Evolutionary conservation across 2,329 filamentous ascomycete species (phyloP).

Genomic region (Zasmidium citrigriseum): DNA sequence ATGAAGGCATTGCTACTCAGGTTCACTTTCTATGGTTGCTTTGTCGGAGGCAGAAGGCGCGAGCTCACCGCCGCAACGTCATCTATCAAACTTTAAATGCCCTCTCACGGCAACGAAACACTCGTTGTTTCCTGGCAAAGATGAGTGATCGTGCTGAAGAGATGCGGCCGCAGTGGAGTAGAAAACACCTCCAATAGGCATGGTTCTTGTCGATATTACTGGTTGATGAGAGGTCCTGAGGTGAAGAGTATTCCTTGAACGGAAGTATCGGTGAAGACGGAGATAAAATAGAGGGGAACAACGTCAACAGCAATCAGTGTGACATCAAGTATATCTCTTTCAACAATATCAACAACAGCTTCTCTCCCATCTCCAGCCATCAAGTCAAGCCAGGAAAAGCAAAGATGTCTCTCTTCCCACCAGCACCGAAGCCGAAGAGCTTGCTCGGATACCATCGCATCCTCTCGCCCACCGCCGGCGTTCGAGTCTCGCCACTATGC

Average conservation of each 20-base stretch:
- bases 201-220: not conserved
- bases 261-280: not conserved
- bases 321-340: not conserved
- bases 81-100: not conserved
- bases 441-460: slow-evolving; percentile 45
- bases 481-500: slow-evolving; percentile 56
- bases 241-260: not conserved
- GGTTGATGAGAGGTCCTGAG: not conserved
- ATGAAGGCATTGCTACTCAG: no score
- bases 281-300: no score
- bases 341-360: not conserved
- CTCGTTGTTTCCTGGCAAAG: no score
- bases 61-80: not conserved
- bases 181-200: not conserved
- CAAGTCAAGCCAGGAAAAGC: not conserved
- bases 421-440: slow-evolving; percentile 7
- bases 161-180: not conserved
- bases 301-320: no score
- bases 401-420: slow-evolving; percentile 11
- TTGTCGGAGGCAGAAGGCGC: not conserved
- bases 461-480: slow-evolving; percentile 51
- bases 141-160: no score
- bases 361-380: not conserved
- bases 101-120: no score
- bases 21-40: no score